Base-by-base conservation (phyloP, 1,284 basidiomycete genomes). In the Cutaneotrichosporon sp. region DNA sequence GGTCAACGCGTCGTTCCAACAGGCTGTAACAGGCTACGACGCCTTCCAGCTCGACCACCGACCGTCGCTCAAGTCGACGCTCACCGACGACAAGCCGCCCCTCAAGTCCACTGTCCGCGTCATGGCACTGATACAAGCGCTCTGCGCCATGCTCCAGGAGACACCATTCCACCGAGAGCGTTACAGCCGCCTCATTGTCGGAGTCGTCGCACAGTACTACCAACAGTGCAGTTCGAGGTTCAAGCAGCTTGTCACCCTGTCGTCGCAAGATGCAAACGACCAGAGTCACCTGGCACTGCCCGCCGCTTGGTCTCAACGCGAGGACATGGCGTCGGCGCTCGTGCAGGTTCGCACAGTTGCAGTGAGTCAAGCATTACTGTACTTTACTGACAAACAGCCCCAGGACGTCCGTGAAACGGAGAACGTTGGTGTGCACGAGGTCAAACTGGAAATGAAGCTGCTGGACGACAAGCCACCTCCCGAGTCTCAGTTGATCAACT, bases 81-180 rank as follows among this genome's bases (percentile, higher is more conserved):
- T 48, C 51, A 39, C 44, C 35, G 44, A 62, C 14, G 63, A 61
- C 20, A 64, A 65, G 44, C 69, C 69, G 13, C 71, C 71, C 0
- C 52, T 90, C 49, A 94, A 91, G 86, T 86, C 87, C 23, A 85
- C 83, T 62, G 88, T 85, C 3, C 85, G 92, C 61, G 77, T 97
- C 18, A 87, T 96, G 78, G 86, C 89, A 0, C 77, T 98, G 40
- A 87, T 96, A 65, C 93, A 96, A 68, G 92, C 88, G 2, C 78
- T 98, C 2, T 97, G 92, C 66, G 81, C 83, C 8, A 97, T 97
- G 91, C 81, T 97, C 9, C 82, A 85, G 51, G 86, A 85, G 14
- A 92, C 90, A n/a, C 92, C 94, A 0, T 97, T 98, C 77, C 93
- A 97, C 66, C 82, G 86, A 54, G 94, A 97, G 70, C 91, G 85